Conservation (phyloP, 352 stramenopile genomes). For the Pythium sp. region DNA sequence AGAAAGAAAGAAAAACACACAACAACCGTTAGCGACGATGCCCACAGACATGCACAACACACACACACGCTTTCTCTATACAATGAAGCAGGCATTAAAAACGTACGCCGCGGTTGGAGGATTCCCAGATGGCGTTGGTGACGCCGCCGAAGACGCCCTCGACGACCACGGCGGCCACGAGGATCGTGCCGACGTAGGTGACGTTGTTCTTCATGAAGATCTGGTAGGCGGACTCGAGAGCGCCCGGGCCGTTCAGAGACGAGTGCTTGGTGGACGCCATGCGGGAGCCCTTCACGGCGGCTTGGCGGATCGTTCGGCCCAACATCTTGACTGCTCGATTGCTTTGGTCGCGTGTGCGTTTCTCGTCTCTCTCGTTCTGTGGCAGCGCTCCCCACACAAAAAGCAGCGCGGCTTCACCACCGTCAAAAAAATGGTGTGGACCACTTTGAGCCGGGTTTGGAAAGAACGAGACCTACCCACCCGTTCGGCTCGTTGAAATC, state of each 20-base stretch:
- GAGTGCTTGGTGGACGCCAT: constrained; percentile 68
- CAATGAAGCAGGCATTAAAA: neutral
- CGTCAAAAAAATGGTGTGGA: neutral
- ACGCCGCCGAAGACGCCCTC: constrained; percentile 72
- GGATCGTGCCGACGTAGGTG: constrained; percentile 76
- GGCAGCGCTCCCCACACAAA: neutral
- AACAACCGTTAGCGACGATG: constrained; percentile 6
- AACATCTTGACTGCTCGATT: constrained; percentile 30
- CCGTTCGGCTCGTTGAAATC: too few species aligned
- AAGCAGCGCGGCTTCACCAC: neutral
- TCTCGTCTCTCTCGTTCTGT: constrained; percentile 4
- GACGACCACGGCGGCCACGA: constrained; percentile 63
- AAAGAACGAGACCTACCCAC: neutral
- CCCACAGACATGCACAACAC: neutral
- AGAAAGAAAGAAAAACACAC: neutral
- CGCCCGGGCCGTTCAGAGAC: constrained; percentile 73
- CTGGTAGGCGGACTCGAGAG: constrained; percentile 63
- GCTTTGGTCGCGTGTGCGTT: neutral
- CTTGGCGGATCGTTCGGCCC: constrained; percentile 51
- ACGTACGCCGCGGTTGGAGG: constrained; percentile 78
- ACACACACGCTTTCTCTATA: neutral
- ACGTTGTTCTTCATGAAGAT: constrained; percentile 82
- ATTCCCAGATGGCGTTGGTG: constrained; percentile 80
- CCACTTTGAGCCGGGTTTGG: neutral
- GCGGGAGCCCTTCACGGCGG: constrained; percentile 36